Base-by-base conservation (phyloP, 352 stramenopile species). In the Phytophthora litchii region DNA sequence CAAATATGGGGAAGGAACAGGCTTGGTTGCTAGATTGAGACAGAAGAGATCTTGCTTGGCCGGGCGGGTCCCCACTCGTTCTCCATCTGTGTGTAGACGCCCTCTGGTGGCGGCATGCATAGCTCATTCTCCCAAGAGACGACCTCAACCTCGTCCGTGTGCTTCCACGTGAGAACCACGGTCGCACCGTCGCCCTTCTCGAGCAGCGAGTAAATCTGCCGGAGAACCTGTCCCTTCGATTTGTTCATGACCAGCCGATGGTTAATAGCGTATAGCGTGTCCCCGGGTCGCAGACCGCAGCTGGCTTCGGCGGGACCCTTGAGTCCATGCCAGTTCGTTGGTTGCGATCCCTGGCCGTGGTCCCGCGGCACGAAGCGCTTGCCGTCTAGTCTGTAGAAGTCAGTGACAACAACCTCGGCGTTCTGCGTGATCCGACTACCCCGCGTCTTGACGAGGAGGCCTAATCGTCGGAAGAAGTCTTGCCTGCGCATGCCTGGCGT, bases 211-310 rank as follows among this genome's bases (percentile, higher is more conserved):
- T 85, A 80, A 47, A 95, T 89, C 60, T 93, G 80, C 63, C 83
- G 76, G 44, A 95, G 67, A 49, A 95, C 83, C 53, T 95, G 86
- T 12, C 83, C 80, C 63, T 84, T 88, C 42, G 82, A 89, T 66
- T 93, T 93, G 72, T 95, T 95, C 55, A 92, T 82, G 12, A 95
- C 82, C n/a, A 92, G 78, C 55, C 80, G 74, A 52, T 92, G 81
- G 71, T 95, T 95, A 54, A 95, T 88, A 32, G 86, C 83, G 63
- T 95, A 93, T 34, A 95, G 74, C 40, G 80, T 88, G 64, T 95
- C 86, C 17, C 86, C 83, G 4, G 84, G 67, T 46, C 86, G 83
- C n/a, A 95, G 71, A 4, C 77, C 83, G 35, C 75, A 75, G 48
- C 82, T 91, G 10, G 82, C 80, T 54, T 95, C 86, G 10, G 78